phyloP scores from a whole-genome alignment of 2,329 filamentous ascomycete genomes.

The Cryoendolithus antarcticus region DNA sequence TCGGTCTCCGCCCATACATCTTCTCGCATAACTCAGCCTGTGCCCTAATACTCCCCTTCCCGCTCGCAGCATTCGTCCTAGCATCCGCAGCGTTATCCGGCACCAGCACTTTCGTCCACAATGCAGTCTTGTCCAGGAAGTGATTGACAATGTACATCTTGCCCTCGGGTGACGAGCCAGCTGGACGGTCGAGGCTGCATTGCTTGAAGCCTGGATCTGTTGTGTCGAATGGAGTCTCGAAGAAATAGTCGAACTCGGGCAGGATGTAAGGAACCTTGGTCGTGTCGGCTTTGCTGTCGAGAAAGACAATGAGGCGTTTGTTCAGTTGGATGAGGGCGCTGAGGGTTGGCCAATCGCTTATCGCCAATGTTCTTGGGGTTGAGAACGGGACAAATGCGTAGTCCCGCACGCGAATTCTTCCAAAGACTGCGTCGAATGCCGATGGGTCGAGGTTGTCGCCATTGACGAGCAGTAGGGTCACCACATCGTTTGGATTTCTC shows the following conservation, averaged over 20 bases:
- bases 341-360: constrained; percentile 34
- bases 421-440: constrained; percentile 34
- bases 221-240: constrained; percentile 23
- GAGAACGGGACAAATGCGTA: constrained; percentile 27
- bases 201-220: constrained; percentile 29
- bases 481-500: constrained; percentile 14
- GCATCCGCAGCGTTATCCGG: constrained; percentile 28
- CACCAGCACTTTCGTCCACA: constrained; percentile 26
- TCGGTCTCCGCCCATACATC: constrained; percentile 27
- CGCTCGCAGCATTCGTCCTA: constrained; percentile 31
- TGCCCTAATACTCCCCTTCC: constrained; percentile 33
- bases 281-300: constrained; percentile 33
- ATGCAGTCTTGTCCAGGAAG: constrained; percentile 31
- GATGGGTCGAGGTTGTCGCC: constrained; percentile 3
- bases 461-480: constrained; percentile 18
- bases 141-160: constrained; percentile 39
- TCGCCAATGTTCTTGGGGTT: not conserved
- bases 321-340: constrained; percentile 28
- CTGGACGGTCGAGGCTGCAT: constrained; percentile 33
- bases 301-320: constrained; percentile 32
- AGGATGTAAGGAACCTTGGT: constrained; percentile 27
- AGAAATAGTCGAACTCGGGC: constrained; percentile 27
- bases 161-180: constrained; percentile 23
- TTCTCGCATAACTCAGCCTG: constrained; percentile 28
- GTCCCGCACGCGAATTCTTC: constrained; percentile 38